Evolutionary conservation across 2,329 filamentous ascomycete genomes (phyloP), one percentile per base, ranked within the genome.

Genomic region (Cladosporium sp.): DNA sequence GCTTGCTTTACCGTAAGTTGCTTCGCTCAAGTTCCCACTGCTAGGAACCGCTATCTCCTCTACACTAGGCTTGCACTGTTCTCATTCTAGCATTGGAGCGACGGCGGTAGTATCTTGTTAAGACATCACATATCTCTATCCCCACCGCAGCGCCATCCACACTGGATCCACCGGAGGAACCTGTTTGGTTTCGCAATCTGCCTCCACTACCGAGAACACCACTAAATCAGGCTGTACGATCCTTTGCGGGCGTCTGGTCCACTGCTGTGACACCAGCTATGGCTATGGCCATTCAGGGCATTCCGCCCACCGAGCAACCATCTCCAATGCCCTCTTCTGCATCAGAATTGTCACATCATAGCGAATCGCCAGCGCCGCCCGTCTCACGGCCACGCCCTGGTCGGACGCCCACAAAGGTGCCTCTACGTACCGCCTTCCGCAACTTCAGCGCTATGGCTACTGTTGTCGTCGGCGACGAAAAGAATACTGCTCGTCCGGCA

Each of bases 391-490:
- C 49, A 24, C 50, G 57, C 8, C 35, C 61, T 34, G 62, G 59
- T 40, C 61, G 65, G 8, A 62, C 65, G 5, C 64, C 68, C 35
- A 63, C 65, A 47, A 64, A 71, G 60, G 62, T 70, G 62, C 39
- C 68, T 60, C 63, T 79, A 63, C 65, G 71, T 66, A 60, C 73
- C 3, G 64, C 62, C 5, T 72, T 73, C 61, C 68, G 73, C 19
- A 72, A 72, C 47, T 72, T 78, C 60, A 68, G 72, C 42, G 70
- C 71, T 56, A 71, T 77, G 59, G 73, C 73, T 6, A 72, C 70
- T 2, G 60, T 74, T 17, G 37, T 71, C 47, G 69, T 80, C 28
- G 77, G 78, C 24, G 68, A 72, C 37, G 47, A 52, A 20, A 53
- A 51, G 25, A 58, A 62, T 49, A 66, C 65, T 32, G 52, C 49